Evolutionary conservation across 768 basidiomycete species (phyloP).

Genomic region (Lactifluus hygrophoroides): DNA sequence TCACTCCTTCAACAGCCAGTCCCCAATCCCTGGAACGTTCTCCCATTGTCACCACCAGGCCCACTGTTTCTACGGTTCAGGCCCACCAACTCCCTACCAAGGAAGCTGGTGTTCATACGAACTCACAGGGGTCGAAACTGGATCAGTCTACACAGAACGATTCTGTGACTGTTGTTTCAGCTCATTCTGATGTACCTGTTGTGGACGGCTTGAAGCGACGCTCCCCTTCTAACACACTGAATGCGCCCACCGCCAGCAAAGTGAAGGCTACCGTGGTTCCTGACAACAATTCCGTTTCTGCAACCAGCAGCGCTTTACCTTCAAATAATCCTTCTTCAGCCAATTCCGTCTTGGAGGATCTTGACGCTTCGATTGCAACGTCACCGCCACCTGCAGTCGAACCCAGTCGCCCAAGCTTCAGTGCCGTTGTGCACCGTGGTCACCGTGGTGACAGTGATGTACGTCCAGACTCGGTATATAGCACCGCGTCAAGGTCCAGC

Average conservation of each 20-base stretch:
- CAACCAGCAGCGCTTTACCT: neutral
- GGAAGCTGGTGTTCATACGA: neutral
- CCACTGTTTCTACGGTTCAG: neutral
- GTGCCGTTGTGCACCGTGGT: conserved; percentile 29
- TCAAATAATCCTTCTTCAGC: neutral
- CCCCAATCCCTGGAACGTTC: neutral
- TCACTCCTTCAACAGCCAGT: neutral
- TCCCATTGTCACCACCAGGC: neutral
- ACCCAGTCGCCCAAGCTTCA: conserved; percentile 24
- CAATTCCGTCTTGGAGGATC: neutral
- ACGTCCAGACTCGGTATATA: neutral
- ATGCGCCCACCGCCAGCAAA: neutral
- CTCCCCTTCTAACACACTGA: neutral
- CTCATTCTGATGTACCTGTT: neutral
- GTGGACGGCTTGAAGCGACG: neutral
- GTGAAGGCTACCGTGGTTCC: neutral
- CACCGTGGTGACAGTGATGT: conserved; percentile 23
- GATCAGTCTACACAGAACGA: conserved; percentile 1
- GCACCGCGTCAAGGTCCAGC: conserved; percentile 12
- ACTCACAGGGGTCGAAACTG: neutral
- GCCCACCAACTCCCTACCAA: neutral
- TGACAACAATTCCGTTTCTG: neutral
- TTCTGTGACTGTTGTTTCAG: neutral
- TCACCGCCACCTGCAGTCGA: conserved; percentile 6
- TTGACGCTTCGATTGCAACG: neutral